Evolutionary conservation across 2,329 filamentous ascomycete genomes (phyloP), one percentile per base, ranked within the genome.

Genomic region (Cladosporium velox): DNA sequence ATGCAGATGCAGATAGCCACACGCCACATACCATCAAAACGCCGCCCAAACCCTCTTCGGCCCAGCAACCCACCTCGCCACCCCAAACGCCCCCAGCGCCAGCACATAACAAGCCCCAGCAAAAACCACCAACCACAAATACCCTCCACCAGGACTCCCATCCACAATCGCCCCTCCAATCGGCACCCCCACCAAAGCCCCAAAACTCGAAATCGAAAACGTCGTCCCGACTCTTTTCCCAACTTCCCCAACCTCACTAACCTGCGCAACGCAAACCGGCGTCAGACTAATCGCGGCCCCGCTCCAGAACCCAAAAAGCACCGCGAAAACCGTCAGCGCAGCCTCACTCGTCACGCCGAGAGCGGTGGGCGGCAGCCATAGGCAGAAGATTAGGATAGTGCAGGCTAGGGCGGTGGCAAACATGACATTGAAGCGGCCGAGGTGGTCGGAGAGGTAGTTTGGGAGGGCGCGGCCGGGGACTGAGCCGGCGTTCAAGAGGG

Each of bases 361-460:
- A 0, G 71, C 52, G 1, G 67, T 69, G 0, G 77, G 76, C 0
- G 85, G 91, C 26, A 96, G 82, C 92, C 92, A 96, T 3, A 96
- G 81, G 38, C 84, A 89, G 30, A 92, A 81, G 54, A 87, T 89
- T 3, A 87, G 86, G 5, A 91, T 78, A 32, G 91, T 76, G 71
- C 85, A 88, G 34, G 87, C 72, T 1, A 85, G 77, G 12, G 90
- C 83, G 0, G 89, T 88, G 21, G 87, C 78, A 68, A 95, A 87
- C 78, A 92, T 90, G 32, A 87, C 86, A 73, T 96, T 96, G 81
- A 91, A 95, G 0, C 91, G 86, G 0, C 93, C 93, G n/a, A 93
- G 80, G 47, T 84, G 83, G 75, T 96, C 93, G 1, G 91, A 88
- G 69, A 90, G 85, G 75, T 89, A 90, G 0, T 92, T 92, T 0